Conservation (phyloP, 345 rosid genomes). For the Boechera divaricarpa region DNA sequence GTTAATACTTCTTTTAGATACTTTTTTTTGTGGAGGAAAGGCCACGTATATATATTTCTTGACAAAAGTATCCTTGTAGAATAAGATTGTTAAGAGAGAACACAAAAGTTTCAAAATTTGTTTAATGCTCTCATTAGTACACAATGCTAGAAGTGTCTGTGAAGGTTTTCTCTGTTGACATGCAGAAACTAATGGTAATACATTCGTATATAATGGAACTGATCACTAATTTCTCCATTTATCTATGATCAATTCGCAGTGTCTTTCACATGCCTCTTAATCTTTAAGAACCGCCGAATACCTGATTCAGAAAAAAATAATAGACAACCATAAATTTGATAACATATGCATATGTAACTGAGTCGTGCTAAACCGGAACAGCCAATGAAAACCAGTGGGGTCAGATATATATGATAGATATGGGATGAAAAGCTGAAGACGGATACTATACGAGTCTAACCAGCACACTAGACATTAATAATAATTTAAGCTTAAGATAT, state of each 20-base stretch:
- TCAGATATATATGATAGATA: not conserved
- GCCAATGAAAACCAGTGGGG: not conserved
- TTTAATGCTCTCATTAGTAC: not conserved
- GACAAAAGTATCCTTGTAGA: not conserved
- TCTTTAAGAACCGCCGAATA: conserved; percentile 57
- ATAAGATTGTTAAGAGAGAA: not conserved
- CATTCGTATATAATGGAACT: not conserved
- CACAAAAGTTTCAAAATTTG: not conserved
- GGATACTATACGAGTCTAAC: not conserved
- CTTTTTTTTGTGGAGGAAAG: not conserved
- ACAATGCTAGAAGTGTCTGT: not conserved
- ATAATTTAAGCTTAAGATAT: not conserved
- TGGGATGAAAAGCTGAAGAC: not conserved
- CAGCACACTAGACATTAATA: not conserved
- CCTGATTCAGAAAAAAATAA: conserved; percentile 42
- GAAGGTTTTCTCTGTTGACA: conserved; percentile 16
- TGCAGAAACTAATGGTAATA: conserved; percentile 6
- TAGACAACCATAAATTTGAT: not conserved
- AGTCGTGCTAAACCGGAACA: not conserved
- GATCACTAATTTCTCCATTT: not conserved
- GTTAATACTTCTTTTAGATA: not conserved
- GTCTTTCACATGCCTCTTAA: conserved; percentile 23
- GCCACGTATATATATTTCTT: not conserved
- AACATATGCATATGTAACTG: not conserved
- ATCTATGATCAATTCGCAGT: conserved; percentile 10